Conservation (phyloP, 257 asterid genomes). For the Solanum clarkiae region DNA sequence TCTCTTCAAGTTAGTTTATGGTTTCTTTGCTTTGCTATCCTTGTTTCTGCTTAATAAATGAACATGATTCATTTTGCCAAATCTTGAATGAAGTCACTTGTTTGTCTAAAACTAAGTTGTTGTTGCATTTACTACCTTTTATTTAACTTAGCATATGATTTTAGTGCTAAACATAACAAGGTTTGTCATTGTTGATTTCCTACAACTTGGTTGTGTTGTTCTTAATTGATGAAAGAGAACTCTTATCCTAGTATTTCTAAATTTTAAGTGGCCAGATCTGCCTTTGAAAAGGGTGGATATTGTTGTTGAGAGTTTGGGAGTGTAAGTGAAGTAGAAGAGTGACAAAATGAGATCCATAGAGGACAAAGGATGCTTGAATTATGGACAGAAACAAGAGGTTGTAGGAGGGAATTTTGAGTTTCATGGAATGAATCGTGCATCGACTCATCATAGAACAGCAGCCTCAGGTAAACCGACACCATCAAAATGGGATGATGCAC, state of each 20-base stretch:
- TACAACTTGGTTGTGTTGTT: background rate
- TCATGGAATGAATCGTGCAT: constrained; percentile 35
- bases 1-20: constrained; percentile 1
- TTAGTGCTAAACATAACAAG: background rate
- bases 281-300: background rate
- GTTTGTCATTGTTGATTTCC: background rate
- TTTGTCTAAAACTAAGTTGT: background rate
- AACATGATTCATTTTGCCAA: background rate
- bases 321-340: background rate
- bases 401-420: constrained; percentile 49
- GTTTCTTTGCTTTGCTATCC: background rate
- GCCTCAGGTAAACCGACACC: constrained; percentile 80
- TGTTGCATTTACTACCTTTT: background rate
- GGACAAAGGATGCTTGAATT: constrained; percentile 60
- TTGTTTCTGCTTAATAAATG: background rate
- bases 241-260: background rate
- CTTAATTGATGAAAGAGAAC: background rate
- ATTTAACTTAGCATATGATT: background rate
- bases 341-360: constrained; percentile 55
- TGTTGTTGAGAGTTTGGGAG: background rate
- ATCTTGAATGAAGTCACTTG: background rate
- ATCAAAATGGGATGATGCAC: constrained; percentile 98
- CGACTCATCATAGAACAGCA: constrained; percentile 37
- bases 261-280: background rate
- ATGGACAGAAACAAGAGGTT: constrained; percentile 33